Conservation (phyloP, 2,329 filamentous ascomycete species). For the Pestalotiopsis sp. region DNA sequence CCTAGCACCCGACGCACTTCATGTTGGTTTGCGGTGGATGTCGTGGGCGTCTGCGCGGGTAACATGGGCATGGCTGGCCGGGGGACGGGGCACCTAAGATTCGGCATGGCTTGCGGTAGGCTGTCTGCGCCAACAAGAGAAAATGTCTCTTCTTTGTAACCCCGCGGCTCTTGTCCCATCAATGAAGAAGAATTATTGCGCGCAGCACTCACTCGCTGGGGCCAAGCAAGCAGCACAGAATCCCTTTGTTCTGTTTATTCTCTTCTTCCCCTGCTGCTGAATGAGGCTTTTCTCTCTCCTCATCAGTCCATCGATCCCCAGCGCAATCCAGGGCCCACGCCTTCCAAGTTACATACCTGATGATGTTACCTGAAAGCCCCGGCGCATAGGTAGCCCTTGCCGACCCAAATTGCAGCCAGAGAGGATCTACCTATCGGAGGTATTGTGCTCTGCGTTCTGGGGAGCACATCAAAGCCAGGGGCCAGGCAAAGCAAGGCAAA, state of each 20-base stretch:
- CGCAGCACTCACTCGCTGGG: background rate
- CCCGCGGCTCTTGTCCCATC: slow-evolving; percentile 2
- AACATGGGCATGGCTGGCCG: background rate
- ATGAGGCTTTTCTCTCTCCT: background rate
- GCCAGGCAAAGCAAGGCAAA: background rate
- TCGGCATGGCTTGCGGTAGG: background rate
- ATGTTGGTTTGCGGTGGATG: background rate
- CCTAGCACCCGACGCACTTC: background rate
- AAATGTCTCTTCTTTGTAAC: background rate
- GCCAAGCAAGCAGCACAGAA: background rate
- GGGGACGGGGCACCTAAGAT: background rate
- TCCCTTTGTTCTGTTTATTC: background rate
- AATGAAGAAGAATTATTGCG: background rate
- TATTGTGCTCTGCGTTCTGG: background rate
- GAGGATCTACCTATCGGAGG: background rate
- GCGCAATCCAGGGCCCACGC: background rate
- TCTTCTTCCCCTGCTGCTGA: background rate
- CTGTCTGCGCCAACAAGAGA: background rate
- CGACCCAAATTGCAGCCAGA: background rate
- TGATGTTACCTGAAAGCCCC: background rate
- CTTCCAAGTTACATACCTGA: background rate
- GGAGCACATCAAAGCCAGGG: background rate
- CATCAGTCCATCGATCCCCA: background rate
- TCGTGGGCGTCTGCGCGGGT: background rate
- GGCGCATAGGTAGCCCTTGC: background rate